Conservation (phyloP, 768 basidiomycete genomes). For the Termitomyces sp. region DNA sequence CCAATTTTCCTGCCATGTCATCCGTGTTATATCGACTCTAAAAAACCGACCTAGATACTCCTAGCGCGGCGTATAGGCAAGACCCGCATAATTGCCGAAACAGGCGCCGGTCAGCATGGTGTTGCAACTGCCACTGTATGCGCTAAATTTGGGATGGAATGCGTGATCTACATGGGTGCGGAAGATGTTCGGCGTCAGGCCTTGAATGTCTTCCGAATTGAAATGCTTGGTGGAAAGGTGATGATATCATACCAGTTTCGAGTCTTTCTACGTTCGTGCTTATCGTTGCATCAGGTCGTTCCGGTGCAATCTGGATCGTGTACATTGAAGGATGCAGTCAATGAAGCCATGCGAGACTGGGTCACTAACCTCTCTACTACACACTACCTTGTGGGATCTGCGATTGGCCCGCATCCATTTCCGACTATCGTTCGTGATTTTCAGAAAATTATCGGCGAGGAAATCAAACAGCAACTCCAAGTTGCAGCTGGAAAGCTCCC, state of each 20-base stretch:
- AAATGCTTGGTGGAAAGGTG: conserved; percentile 93
- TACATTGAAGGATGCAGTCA: conserved; percentile 97
- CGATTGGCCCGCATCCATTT: conserved; percentile 98
- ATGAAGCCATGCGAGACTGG: conserved; percentile 98
- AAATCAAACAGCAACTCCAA: conserved; percentile 85
- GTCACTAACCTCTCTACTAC: conserved; percentile 92
- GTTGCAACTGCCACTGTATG: conserved; percentile 99
- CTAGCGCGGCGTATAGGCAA: conserved; percentile 94
- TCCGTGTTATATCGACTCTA: neutral
- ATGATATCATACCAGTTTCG: neutral
- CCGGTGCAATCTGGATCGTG: conserved; percentile 91
- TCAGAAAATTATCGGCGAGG: conserved; percentile 86
- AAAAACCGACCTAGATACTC: conserved; percentile 59
- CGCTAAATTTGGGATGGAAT: conserved; percentile 93
- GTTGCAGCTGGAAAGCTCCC: conserved; percentile 79
- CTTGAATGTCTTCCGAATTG: conserved; percentile 95
- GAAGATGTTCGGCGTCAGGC: conserved; percentile 96
- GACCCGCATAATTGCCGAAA: conserved; percentile 96
- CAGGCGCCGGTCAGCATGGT: conserved; percentile 98
- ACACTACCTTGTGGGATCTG: conserved; percentile 96
- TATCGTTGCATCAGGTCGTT: conserved; percentile 55
- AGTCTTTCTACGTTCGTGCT: neutral
- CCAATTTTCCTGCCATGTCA: neutral
- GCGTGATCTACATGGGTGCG: conserved; percentile 96
- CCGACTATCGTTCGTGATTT: conserved; percentile 98